phyloP scores from a whole-genome alignment of 345 rosid species.

The Rubroshorea leprosula region DNA sequence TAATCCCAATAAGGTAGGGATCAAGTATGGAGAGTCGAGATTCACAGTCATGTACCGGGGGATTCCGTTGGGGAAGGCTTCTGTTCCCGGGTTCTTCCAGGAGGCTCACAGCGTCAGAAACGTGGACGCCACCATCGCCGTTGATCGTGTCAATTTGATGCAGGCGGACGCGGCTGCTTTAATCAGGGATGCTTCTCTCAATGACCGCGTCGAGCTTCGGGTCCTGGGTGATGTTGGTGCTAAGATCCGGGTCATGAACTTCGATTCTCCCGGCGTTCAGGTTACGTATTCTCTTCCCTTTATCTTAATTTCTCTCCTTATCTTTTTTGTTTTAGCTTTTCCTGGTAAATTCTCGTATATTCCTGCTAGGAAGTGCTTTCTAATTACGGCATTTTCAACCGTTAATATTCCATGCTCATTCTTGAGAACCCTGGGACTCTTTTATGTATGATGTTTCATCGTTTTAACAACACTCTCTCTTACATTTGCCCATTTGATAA shows the following conservation, averaged over 20 bases:
- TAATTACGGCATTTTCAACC: too few species aligned
- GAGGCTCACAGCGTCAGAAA: conserved; percentile 68
- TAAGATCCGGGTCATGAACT: conserved; percentile 80
- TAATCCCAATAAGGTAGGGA: conserved; percentile 94
- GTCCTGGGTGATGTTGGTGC: conserved; percentile 85
- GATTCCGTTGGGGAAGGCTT: conserved; percentile 86
- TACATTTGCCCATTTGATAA: too few species aligned
- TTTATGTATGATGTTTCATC: too few species aligned
- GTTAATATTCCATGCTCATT: too few species aligned
- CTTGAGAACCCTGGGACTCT: too few species aligned
- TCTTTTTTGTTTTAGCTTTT: not conserved
- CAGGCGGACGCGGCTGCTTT: conserved; percentile 52
- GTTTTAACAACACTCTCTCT: too few species aligned
- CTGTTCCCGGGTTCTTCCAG: conserved; percentile 87
- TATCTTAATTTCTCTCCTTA: not conserved
- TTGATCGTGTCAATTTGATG: conserved; percentile 70
- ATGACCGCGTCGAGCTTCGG: conserved; percentile 76
- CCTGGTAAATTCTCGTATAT: too few species aligned
- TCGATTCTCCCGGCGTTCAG: conserved; percentile 96
- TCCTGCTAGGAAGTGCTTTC: too few species aligned
- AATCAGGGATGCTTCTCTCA: conserved; percentile 75
- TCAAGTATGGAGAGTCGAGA: conserved; percentile 89
- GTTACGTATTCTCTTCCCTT: conserved; percentile 24
- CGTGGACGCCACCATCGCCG: conserved; percentile 74
- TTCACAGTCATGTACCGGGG: conserved; percentile 96